Evolutionary conservation across 805 yeast species (phyloP), one percentile per base, ranked within the genome.

Genomic region (Ogataea dorogensis): DNA sequence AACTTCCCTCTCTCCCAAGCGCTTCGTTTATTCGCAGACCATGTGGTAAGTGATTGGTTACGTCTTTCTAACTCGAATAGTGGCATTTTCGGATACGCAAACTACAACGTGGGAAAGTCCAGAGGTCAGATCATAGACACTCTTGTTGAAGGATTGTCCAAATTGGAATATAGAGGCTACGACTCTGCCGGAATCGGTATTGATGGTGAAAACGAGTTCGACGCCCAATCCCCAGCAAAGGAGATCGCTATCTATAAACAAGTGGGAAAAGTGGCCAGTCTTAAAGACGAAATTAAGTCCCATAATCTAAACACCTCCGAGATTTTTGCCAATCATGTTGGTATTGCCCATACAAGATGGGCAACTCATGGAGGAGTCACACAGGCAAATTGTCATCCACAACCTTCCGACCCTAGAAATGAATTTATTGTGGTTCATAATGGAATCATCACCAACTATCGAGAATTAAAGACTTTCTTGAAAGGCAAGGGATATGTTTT

Each of bases 301-400:
- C 58, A 52, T 15, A 61, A 75, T 29, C 73, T 80, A 40, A 76
- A 83, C 53, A 71, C 81, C 51, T 63, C 71, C 18, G 79, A 75
- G 43, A 71, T 77, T 14, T 88, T 86, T 58, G 81, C 77, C 51
- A 78, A 82, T 61, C 98, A 93, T 59, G 88, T 81, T 43, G 98
- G 96, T 59, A 93, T 93, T 61, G 98, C 98, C 16, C 99, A 93
- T 67, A 93, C 99, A 10, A 85, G 99, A 71, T 93, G 99, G 99
- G 99, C 99, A 33, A 93, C 99, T 24, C 99, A 93, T 64, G 99
- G 99, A 64, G 86, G 81, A 54, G 97, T 97, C 40, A 79, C 77
- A 49, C 77, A 73, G 44, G 53, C 63, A 44, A 93, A 93, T 71
- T 93, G 98, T 61, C 99, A 93, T 63, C 99, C 99, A 31, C 98